A percentile compares a stretch with the other conserved stretches of the same genome.
These are phyloP conservation scores for Pythium dissotocum DNA, from an alignment of 352 stramenopile species.

Conservation along the genomic window DNA sequence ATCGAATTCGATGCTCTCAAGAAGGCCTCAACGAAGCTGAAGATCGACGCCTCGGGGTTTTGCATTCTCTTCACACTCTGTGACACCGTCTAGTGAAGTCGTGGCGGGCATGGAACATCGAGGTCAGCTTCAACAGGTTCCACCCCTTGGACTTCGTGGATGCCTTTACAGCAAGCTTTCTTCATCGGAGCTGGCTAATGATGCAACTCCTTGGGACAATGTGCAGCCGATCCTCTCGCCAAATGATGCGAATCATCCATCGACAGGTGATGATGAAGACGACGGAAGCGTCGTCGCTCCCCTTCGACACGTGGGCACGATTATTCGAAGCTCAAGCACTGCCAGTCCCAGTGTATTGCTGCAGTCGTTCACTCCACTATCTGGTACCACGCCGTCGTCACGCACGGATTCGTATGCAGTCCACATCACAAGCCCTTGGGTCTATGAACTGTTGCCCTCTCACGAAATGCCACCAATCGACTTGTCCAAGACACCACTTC, in stretches of 20 bases:
- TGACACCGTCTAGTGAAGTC: too few species aligned
- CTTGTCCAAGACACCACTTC: not conserved
- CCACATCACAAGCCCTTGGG: not conserved
- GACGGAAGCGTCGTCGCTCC: not conserved
- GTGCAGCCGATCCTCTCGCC: not conserved
- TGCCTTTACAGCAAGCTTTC: not conserved
- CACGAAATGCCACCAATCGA: conserved; percentile 3
- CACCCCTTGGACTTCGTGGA: not conserved
- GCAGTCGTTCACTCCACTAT: not conserved
- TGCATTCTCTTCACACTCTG: too few species aligned
- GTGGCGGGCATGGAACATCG: not conserved
- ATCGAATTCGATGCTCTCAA: too few species aligned
- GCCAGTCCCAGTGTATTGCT: not conserved
- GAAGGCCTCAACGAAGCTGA: too few species aligned
- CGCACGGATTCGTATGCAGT: conserved; percentile 3
- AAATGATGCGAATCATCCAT: not conserved
- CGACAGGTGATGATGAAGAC: not conserved
- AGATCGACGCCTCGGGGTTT: too few species aligned
- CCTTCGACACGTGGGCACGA: not conserved
- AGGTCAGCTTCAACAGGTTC: not conserved
- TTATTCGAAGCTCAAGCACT: not conserved
- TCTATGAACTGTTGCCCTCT: conserved; percentile 2
- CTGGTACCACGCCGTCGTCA: not conserved
- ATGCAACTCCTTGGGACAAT: not conserved
- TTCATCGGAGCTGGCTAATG: not conserved